phyloP scores from a whole-genome alignment of 306 rosid species.

The Prunus mume region DNA sequence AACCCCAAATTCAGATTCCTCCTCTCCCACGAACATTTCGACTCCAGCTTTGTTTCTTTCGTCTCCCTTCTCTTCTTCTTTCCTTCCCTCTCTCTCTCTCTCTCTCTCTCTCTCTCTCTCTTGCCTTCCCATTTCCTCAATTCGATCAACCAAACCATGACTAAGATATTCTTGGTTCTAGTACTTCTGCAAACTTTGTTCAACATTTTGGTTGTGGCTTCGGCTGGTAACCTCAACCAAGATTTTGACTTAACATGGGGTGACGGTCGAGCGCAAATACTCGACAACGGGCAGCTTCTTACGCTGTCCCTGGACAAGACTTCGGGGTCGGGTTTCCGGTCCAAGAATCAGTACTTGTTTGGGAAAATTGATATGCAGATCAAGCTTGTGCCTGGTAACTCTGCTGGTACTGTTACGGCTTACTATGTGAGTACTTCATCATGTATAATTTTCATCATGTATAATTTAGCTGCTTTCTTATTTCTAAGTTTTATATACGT shows the following conservation, averaged over 20 bases:
- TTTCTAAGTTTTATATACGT: not conserved
- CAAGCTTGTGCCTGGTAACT: conserved; percentile 61
- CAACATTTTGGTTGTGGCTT: not conserved
- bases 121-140: not conserved
- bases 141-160: conserved; percentile 1
- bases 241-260: conserved; percentile 64
- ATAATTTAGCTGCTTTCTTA: not conserved
- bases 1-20: too few relatives aligned
- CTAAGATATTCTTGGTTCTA: not conserved
- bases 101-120: too few relatives aligned
- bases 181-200: not conserved
- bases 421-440: conserved; percentile 38
- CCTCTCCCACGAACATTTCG: too few relatives aligned
- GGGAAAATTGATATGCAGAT: conserved; percentile 67
- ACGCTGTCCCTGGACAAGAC: conserved; percentile 4
- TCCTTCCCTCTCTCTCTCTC: too few relatives aligned
- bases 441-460: too few relatives aligned
- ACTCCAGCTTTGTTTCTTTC: too few relatives aligned
- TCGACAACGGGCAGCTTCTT: conserved; percentile 8
- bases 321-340: conserved; percentile 17
- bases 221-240: conserved; percentile 44
- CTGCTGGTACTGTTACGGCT: conserved; percentile 34
- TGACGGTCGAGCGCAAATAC: conserved; percentile 35
- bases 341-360: conserved; percentile 41
- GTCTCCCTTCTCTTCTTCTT: too few relatives aligned